These are phyloP conservation scores for Pelargonium nanum DNA, from an alignment of 345 rosid genomes.

Conservation along the genomic window DNA sequence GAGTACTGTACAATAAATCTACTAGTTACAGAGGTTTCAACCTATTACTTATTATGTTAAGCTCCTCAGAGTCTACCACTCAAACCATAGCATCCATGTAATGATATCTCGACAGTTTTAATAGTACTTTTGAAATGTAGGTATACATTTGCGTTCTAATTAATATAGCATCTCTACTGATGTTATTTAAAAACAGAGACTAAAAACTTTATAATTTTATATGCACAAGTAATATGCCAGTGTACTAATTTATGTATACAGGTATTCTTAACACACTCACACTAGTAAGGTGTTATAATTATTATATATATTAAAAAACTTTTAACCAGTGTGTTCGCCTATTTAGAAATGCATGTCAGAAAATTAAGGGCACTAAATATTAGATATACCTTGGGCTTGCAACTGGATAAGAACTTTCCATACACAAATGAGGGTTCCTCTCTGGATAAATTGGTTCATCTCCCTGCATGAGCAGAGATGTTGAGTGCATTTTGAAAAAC, in stretches of 20 bases:
- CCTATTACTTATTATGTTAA: not conserved
- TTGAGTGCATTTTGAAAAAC: not conserved
- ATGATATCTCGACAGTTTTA: not conserved
- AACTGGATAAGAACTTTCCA: conserved; percentile 15
- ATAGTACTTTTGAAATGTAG: not conserved
- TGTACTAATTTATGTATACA: too few species aligned
- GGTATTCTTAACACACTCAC: too few species aligned
- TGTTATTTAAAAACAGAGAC: too few species aligned
- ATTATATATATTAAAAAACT: not conserved
- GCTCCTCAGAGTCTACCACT: not conserved
- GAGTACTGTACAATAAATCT: not conserved
- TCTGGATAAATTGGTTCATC: conserved; percentile 9
- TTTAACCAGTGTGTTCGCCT: not conserved
- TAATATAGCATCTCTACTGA: too few species aligned
- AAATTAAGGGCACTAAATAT: not conserved
- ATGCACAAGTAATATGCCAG: too few species aligned
- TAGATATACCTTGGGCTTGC: conserved; percentile 11
- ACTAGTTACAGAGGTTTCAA: not conserved
- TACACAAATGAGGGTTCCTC: conserved; percentile 6
- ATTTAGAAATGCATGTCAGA: not conserved
- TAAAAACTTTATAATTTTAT: too few species aligned
- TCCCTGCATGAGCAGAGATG: conserved; percentile 12
- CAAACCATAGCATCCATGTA: not conserved
- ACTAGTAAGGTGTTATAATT: too few species aligned
- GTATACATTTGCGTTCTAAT: not conserved